Evolutionary conservation across 2,329 filamentous ascomycete genomes (phyloP), one percentile per base, ranked within the genome.

Genomic region (Dryadomyces quercus-mongolicae): DNA sequence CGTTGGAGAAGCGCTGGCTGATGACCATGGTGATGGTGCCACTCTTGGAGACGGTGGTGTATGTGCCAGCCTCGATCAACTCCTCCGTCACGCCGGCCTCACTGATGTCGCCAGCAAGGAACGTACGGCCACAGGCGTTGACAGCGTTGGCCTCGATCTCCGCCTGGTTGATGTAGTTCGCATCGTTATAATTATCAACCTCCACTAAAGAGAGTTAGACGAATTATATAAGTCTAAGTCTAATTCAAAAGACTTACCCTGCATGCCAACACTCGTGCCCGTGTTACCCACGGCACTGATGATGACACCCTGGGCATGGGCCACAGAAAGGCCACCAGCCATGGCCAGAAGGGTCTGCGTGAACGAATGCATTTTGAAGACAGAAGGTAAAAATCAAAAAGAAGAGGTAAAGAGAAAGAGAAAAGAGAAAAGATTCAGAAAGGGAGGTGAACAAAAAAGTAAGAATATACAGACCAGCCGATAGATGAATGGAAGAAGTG

Each of bases 21-120:
- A 54, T 38, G 38, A 22, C 25, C 38, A 54, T 50, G 40, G 46
- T 54, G 47, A 54, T 34, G 10, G 25, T 50, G 38, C 52, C 18
- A 12, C 52, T 25, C 47, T 54, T 45, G 10, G 52, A 38, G 8
- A 48, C 38, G 1, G 38, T 44, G 9, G 52, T 54, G 42, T 44
- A 54, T 40, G 44, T 45, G 22, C 52, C 52, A 4, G 52, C 4
- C 22, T 42, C 47, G 1, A 54, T 13, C 6, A 54, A 15, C 47
- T 44, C 38, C 18, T 54, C 52, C 3, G 52, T 54, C 16, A 43
- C 25, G 18, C 52, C 52, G 10, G 52, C 36, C 31, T 54, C 44
- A 40, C 52, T 54, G 22, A 54, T 54, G 47, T 40, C 52, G n/a
- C 52, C 52, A 15, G 16, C 42, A 18, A 54, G 52, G n/a, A 54